Evolutionary conservation across 2,329 filamentous ascomycete genomes (phyloP), one percentile per base, ranked within the genome.

Genomic region (Clarireedia sp.): DNA sequence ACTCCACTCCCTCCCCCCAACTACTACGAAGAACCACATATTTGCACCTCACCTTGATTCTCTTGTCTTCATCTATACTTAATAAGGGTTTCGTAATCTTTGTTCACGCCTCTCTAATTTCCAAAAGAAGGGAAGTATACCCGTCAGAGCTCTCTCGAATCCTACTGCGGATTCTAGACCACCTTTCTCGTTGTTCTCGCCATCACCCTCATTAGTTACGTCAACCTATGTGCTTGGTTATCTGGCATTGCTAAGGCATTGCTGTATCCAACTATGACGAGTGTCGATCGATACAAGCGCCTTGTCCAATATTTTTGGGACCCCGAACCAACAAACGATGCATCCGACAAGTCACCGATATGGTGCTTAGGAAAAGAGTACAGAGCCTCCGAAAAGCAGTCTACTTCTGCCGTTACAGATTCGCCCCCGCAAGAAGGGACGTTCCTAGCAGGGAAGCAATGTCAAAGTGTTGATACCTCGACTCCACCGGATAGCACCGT

Each of bases 231-330:
- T 45, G 26, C 53, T 44, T 51, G 21, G 40, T 47, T 17, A 29
- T 24, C n/a, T 19, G 16, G 17, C 38, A 41, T 17, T 17, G 3
- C 26, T 29, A 26, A 41, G 21, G 4, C 52, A 49, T 49, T 33
- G 14, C 48, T 40, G 33, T 17, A 50, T 36, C 46, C 56, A 56
- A 38, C 40, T 49, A 69, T 86, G 82, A 78, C 78, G 66, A 83
- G 79, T 56, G 81, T 87, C 55, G 89, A 95, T 66, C 86, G 87
- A 63, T 83, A 85, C 68, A 88, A 89, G 71, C 87, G 87, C 60
- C 83, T 96, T 64, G 85, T 96, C 58, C 88, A 92, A 72, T 90
- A 89, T 74, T 86, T 97, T 67, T 96, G 90, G 86, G 91, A 96
- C 64, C 90, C 90, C 0, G 85, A 91, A 61, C 91, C 90, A 5